Evolutionary conservation across 1,139 yeast genomes (phyloP).

Genomic region (Geotrichum australiense): DNA sequence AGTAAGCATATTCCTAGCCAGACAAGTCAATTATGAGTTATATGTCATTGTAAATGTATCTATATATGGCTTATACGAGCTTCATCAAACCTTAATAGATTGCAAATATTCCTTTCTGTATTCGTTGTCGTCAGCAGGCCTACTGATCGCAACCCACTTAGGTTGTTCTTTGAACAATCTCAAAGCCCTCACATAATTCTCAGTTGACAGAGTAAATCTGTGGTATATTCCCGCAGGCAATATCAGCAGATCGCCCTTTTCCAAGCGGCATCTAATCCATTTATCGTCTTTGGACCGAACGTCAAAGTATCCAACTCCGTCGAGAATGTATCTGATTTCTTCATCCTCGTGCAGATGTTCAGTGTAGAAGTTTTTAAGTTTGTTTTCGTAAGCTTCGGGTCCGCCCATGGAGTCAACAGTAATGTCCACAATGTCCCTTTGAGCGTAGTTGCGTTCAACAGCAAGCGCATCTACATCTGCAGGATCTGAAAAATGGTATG

Average conservation of each 20-base stretch:
- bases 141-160: slow-evolving; percentile 85
- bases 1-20: too few relatives aligned
- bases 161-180: slow-evolving; percentile 92
- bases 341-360: slow-evolving; percentile 97
- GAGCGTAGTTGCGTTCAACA: slow-evolving; percentile 60
- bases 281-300: slow-evolving; percentile 59
- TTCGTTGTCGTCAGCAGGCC: slow-evolving; percentile 45
- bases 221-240: slow-evolving; percentile 90
- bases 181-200: slow-evolving; percentile 64
- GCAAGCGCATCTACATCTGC: slow-evolving; percentile 66
- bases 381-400: slow-evolving; percentile 54
- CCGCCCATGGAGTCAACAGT: slow-evolving; percentile 58
- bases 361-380: slow-evolving; percentile 63
- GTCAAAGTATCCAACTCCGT: slow-evolving; percentile 90
- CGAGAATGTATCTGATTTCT: slow-evolving; percentile 83
- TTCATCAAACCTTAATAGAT: slow-evolving; percentile 3
- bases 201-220: slow-evolving; percentile 67
- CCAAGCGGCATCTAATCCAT: slow-evolving; percentile 74
- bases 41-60: neutral
- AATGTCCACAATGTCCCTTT: slow-evolving; percentile 66
- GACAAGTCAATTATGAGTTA: neutral
- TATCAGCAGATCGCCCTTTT: slow-evolving; percentile 53
- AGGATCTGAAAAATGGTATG: slow-evolving; percentile 45
- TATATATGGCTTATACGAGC: neutral
- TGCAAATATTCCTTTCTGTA: slow-evolving; percentile 40